Percentiles rank a stretch among this genome's conserved stretches.
These are phyloP conservation scores for Kregervanrija pseudodelftensis DNA, from an alignment of 805 yeast genomes.

Conservation along the genomic window DNA sequence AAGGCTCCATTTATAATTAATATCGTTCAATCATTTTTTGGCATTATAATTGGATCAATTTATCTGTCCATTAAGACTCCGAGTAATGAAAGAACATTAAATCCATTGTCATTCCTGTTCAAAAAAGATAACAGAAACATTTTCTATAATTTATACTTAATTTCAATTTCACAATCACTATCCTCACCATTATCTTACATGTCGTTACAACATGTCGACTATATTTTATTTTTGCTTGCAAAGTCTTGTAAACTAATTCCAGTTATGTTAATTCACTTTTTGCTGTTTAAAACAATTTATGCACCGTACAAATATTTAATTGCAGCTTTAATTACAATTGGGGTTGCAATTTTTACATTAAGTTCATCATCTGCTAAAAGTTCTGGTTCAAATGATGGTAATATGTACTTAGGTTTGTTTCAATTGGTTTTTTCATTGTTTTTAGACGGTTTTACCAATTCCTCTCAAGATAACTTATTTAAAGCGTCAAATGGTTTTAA, in stretches of 20 bases:
- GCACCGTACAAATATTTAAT: slow-evolving; percentile 73
- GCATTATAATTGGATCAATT: slow-evolving; percentile 56
- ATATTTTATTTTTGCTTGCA: slow-evolving; percentile 75
- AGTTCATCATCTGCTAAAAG: slow-evolving; percentile 25
- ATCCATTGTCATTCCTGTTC: slow-evolving; percentile 30
- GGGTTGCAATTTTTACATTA: slow-evolving; percentile 75
- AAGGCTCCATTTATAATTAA: slow-evolving; percentile 77
- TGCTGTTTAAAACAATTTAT: slow-evolving; percentile 62
- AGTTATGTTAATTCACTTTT: slow-evolving; percentile 77
- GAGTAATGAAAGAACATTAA: slow-evolving; percentile 13
- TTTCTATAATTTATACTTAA: slow-evolving; percentile 36
- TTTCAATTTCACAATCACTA: slow-evolving; percentile 69
- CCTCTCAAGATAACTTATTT: slow-evolving; percentile 85
- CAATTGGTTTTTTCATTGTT: slow-evolving; percentile 58
- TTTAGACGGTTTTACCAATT: slow-evolving; percentile 87
- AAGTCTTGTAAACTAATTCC: slow-evolving; percentile 93
- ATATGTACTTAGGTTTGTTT: slow-evolving; percentile 47
- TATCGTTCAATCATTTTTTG: slow-evolving; percentile 65
- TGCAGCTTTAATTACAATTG: slow-evolving; percentile 70
- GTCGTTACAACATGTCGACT: slow-evolving; percentile 77
- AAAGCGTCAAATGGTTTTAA: slow-evolving; percentile 25
- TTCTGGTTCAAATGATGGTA: slow-evolving; percentile 31
- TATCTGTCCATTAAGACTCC: slow-evolving; percentile 39
- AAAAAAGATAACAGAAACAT: slow-evolving; percentile 22
- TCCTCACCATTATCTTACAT: slow-evolving; percentile 80